Conservation (phyloP, 352 stramenopile genomes). For the Phytophthora chlamydospora region DNA sequence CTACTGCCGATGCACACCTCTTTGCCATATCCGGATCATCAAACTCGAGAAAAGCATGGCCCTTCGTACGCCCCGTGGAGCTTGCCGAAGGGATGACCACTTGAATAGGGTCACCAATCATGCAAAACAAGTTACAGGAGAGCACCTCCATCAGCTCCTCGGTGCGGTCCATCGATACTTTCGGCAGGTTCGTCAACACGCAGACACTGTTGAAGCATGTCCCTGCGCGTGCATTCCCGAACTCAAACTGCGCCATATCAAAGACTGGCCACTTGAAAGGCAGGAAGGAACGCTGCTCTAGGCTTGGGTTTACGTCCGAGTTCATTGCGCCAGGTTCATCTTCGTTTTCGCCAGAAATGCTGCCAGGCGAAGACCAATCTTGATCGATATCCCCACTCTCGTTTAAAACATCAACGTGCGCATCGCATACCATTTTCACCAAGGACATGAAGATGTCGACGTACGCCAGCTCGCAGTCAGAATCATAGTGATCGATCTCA, state of each 20-base stretch:
- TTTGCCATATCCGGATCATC: conserved; percentile 70
- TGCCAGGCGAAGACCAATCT: conserved; percentile 7
- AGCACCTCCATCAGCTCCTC: conserved; percentile 80
- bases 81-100: conserved; percentile 76
- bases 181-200: conserved; percentile 82
- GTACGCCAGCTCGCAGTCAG: conserved; percentile 76
- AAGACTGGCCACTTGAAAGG: conserved; percentile 90
- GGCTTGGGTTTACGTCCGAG: neutral
- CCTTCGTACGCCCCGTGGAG: conserved; percentile 69
- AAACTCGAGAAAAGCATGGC: conserved; percentile 86
- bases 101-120: conserved; percentile 84
- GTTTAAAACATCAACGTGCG: conserved; percentile 61
- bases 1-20: conserved; percentile 56
- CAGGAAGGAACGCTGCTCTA: conserved; percentile 37
- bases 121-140: conserved; percentile 77
- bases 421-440: conserved; percentile 77
- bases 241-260: conserved; percentile 90
- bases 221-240: conserved; percentile 72
- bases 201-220: conserved; percentile 88
- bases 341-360: neutral
- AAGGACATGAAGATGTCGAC: conserved; percentile 84
- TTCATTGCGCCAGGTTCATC: conserved; percentile 1
- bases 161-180: conserved; percentile 73
- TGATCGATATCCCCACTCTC: conserved; percentile 7
- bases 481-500: conserved; percentile 75